Evolutionary conservation across 2,329 filamentous ascomycete genomes (phyloP).

Genomic region (Pyrenophora seminiperda): DNA sequence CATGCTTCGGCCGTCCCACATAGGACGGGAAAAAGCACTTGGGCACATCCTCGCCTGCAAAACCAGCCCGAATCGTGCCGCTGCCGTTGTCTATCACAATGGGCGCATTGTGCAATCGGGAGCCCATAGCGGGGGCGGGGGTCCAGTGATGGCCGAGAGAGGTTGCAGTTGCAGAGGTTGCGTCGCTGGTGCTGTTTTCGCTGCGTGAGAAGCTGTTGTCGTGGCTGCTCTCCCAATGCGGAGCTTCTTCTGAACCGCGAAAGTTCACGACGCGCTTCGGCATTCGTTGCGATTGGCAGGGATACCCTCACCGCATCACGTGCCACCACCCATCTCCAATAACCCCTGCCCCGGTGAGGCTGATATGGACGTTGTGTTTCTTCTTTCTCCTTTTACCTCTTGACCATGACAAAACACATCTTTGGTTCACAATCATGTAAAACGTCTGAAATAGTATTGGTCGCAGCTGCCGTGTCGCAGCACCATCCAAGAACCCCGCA

Average conservation of each 20-base stretch:
- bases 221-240: constrained; percentile 31
- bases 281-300: constrained; percentile 24
- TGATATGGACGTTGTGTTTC: no score
- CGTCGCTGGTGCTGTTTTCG: neutral
- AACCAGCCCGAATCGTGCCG: constrained; percentile 94
- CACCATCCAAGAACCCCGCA: no score
- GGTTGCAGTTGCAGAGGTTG: neutral
- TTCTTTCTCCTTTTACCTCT: no score
- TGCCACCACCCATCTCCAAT: constrained; percentile 12
- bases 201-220: constrained; percentile 12
- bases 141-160: neutral
- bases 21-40: constrained; percentile 98
- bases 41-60: constrained; percentile 92
- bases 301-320: constrained; percentile 35
- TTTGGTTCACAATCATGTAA: no score
- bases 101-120: constrained; percentile 89
- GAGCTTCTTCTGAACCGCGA: constrained; percentile 37
- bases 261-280: constrained; percentile 38
- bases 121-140: constrained; percentile 58
- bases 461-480: no score
- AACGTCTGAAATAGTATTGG: no score
- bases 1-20: constrained; percentile 93
- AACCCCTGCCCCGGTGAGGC: no score
- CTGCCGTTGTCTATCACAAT: constrained; percentile 99
- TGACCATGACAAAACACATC: no score